These are phyloP conservation scores for Angomonas ambiguus DNA, from an alignment of 208 protist species.

Conservation along the genomic window DNA sequence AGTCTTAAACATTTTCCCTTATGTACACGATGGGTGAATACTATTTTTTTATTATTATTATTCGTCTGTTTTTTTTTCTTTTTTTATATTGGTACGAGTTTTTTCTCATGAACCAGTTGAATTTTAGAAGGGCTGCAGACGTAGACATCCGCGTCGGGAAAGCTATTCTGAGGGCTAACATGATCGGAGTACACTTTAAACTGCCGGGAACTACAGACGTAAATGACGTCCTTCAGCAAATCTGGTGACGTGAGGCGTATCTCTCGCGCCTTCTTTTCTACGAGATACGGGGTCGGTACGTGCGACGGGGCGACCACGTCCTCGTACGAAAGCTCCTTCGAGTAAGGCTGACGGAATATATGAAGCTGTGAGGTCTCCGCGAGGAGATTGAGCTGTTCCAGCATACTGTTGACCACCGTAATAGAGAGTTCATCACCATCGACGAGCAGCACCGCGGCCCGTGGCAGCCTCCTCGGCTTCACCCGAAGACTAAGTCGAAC, in stretches of 20 bases:
- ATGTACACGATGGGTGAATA: neutral
- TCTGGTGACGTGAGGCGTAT: conserved; percentile 28
- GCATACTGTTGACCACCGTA: conserved; percentile 55
- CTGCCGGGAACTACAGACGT: conserved; percentile 64
- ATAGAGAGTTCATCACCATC: conserved; percentile 65
- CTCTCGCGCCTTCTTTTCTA: conserved; percentile 59
- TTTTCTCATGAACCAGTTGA: conserved; percentile 46
- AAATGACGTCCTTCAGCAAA: conserved; percentile 70
- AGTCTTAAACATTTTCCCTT: too few relatives aligned
- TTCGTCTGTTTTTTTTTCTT: neutral
- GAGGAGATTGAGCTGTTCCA: conserved; percentile 42
- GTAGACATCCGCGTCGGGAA: conserved; percentile 79
- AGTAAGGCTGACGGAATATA: conserved; percentile 46
- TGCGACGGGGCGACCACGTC: conserved; percentile 45
- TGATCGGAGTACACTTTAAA: conserved; percentile 45
- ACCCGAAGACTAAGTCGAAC: conserved; percentile 40
- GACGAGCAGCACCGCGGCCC: conserved; percentile 53
- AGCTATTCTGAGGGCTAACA: conserved; percentile 41
- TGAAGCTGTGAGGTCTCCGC: conserved; percentile 32
- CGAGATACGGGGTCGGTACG: conserved; percentile 48
- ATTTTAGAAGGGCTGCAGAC: conserved; percentile 70
- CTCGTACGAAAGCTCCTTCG: conserved; percentile 25
- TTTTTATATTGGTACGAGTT: conserved; percentile 33
- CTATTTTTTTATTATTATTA: neutral
- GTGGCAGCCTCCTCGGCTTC: conserved; percentile 32